Evolutionary conservation across 2,329 filamentous ascomycete species (phyloP), one percentile per base, ranked within the genome.

Genomic region (Diplodia sapinea): DNA sequence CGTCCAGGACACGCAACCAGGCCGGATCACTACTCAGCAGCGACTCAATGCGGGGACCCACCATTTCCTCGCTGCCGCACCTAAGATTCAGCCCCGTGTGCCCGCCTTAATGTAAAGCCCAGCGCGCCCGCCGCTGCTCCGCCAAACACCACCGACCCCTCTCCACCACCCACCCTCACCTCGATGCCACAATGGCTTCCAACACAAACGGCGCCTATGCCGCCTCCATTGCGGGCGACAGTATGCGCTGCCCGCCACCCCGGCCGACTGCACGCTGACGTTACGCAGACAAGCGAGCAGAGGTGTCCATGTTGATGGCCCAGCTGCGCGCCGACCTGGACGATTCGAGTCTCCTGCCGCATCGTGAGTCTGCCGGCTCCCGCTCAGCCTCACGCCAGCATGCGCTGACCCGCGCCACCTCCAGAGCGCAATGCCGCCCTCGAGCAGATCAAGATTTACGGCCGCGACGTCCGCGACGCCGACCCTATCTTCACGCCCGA

Each of bases 401-500:
- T 23, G 43, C 36, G 40, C 66, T 63, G 66, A 67, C 66, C 49
- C 55, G 56, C 40, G 8, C 26, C 36, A 15, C 50, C 15, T 38
- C 17, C 70, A 93, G 91, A 91, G 74, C 86, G 88, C 70, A 86
- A 88, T 72, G 79, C 83, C 11, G 76, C 80, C 17, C 80, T 89
- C 23, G 79, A 84, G 63, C 79, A 93, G 72, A 83, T 97, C 59
- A 97, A 97, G 79, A 82, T 94, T 38, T 87, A 91, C 73, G 91
- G 93, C 7, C 88, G 93, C 69, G 88, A 90, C 73, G 87, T 89
- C 8, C 82, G 81, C 36, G 84, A 92, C 78, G 89, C 93, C 33
- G 90, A 90, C 68, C 90, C 92, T 1, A 94, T 98, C 68, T 97
- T 95, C 79, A 90, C 91, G n/a, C 86, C 87, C 78, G 83, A 90